A percentile compares a stretch with the other conserved stretches of the same genome.
phyloP scores from a whole-genome alignment of 139 green algal species.

The Chlorella sorokiniana region DNA sequence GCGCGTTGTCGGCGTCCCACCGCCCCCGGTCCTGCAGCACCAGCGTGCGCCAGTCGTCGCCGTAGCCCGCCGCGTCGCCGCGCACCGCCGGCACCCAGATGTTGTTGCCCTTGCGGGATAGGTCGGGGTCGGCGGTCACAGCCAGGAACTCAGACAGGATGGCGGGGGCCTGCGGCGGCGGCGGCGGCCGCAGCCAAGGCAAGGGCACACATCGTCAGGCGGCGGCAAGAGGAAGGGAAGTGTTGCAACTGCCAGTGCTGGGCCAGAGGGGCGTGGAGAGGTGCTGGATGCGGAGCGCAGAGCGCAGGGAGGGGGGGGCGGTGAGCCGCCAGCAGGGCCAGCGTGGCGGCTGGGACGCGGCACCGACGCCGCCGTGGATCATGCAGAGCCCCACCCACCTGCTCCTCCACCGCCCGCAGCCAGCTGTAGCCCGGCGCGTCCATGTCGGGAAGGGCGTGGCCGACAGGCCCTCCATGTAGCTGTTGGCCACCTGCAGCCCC shows the following conservation, averaged over 20 bases:
- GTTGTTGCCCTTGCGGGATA: constrained; percentile 38
- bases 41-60: constrained; percentile 60
- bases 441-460: constrained; percentile 39
- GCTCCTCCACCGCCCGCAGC: constrained; percentile 33
- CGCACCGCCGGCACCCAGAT: constrained; percentile 50
- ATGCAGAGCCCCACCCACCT: not conserved
- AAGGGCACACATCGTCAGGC: too few relatives aligned
- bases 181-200: not conserved
- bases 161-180: not conserved
- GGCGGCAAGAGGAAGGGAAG: too few relatives aligned
- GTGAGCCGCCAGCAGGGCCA: too few relatives aligned
- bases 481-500: constrained; percentile 36
- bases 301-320: too few relatives aligned
- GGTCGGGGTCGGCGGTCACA: constrained; percentile 32
- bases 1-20: constrained; percentile 41
- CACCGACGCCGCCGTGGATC: too few relatives aligned
- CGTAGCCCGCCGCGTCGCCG: constrained; percentile 53
- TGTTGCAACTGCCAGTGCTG: too few relatives aligned
- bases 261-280: too few relatives aligned
- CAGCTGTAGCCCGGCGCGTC: constrained; percentile 30
- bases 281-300: too few relatives aligned
- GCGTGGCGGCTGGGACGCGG: too few relatives aligned
- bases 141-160: constrained; percentile 38
- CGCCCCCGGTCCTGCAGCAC: constrained; percentile 56
- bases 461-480: constrained; percentile 41